These are phyloP conservation scores for Metrosideros polymorpha DNA, from an alignment of 441 rosid genomes.

Conservation along the genomic window DNA sequence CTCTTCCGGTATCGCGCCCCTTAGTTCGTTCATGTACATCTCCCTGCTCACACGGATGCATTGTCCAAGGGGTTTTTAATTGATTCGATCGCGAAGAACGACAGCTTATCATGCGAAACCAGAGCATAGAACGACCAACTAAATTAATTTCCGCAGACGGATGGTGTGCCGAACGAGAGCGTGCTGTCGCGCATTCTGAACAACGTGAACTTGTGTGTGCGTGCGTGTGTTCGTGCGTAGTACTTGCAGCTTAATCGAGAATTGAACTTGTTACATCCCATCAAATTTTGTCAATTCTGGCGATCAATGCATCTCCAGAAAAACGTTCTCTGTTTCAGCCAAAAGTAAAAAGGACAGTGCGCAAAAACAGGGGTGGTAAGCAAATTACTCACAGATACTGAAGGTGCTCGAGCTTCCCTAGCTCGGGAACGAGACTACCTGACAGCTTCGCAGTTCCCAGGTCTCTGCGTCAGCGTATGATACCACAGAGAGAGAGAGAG, in stretches of 20 bases:
- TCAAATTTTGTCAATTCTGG: neutral
- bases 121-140: neutral
- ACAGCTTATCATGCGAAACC: neutral
- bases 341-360: too few species aligned
- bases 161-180: neutral
- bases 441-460: constrained; percentile 59
- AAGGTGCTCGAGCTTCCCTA: constrained; percentile 55
- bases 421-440: constrained; percentile 52
- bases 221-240: neutral
- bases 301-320: too few species aligned
- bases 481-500: neutral
- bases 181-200: neutral
- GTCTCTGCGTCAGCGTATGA: constrained; percentile 30
- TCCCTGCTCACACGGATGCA: constrained; percentile 24
- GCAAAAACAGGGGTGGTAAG: neutral
- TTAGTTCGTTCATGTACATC: constrained; percentile 47
- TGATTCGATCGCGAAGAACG: neutral
- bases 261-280: neutral
- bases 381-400: constrained; percentile 43
- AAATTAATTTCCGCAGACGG: neutral
- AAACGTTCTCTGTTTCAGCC: too few species aligned
- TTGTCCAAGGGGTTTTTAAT: neutral
- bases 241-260: neutral
- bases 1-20: constrained; percentile 47
- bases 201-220: neutral